Evolutionary conservation across 148 eudicot species (phyloP), one percentile per base, ranked within the genome.

Genomic region (Diospyros lotus): DNA sequence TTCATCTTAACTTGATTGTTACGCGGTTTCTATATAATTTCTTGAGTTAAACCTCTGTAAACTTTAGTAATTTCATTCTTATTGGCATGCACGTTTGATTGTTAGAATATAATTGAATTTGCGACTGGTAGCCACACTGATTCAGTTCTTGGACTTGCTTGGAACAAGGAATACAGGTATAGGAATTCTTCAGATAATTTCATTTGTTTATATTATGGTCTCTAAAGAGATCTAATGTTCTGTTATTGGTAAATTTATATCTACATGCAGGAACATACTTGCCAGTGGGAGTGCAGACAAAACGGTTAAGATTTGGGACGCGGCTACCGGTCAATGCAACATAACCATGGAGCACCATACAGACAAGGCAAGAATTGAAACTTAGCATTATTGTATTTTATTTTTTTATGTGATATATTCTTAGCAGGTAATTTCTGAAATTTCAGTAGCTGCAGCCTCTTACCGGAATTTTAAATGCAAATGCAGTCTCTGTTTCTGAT

Each of bases 201-300:
- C n/a, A n/a, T n/a, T n/a, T n/a, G n/a, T n/a, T n/a, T n/a, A n/a
- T n/a, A n/a, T n/a, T n/a, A n/a, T n/a, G n/a, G n/a, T n/a, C n/a
- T n/a, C n/a, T n/a, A n/a, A n/a, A n/a, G n/a, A n/a, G 52, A 48
- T 4, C 7, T 48, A 3, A 3, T 48, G 39, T 68, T 58, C 62
- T 46, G 65, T 38, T 59, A 45, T 18, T 68, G 48, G 38, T 52
- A n/a, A n/a, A 65, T 45, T 51, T 13, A 5, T 15, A 51, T 11
- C n/a, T 56, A 50, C 73, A 58, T 68, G 53, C 77, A 94, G 98
- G 85, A 95, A 92, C 75, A 83, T 90, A 74, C 93, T 95, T 80
- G 97, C 98, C 70, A 95, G 98, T 86, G 97, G 94, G 58, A 89
- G 97, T 81, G 96, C 94, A 54, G 98, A 95, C 84, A 92, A 95